Percentiles rank a stretch among this genome's conserved stretches.
phyloP scores from a whole-genome alignment of 139 green algal genomes.

The Chlorella sorokiniana region DNA sequence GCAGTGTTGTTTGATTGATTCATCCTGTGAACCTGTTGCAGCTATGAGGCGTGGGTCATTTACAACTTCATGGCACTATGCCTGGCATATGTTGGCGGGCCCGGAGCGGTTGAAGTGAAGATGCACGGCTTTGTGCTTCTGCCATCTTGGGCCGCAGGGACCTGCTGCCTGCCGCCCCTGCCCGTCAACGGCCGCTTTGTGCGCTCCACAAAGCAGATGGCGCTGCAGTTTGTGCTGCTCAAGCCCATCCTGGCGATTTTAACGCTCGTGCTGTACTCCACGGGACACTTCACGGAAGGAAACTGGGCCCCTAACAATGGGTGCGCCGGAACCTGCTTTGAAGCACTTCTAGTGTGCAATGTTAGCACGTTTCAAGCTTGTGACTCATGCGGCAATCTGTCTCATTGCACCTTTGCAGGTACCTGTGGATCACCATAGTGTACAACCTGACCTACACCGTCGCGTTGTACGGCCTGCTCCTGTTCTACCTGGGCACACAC shows the following conservation, averaged over 20 bases:
- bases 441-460: conserved; percentile 96
- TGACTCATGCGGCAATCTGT: not conserved
- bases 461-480: conserved; percentile 89
- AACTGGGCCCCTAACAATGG: conserved; percentile 73
- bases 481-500: conserved; percentile 95
- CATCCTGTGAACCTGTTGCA: conserved; percentile 52
- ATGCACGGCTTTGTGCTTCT: conserved; percentile 83
- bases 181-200: conserved; percentile 87
- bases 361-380: too few species aligned
- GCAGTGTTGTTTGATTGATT: not conserved
- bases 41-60: conserved; percentile 97
- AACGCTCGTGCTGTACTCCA: conserved; percentile 80
- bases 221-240: conserved; percentile 95
- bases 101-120: conserved; percentile 88
- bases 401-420: conserved; percentile 49
- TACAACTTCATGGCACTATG: conserved; percentile 98
- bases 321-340: conserved; percentile 32
- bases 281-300: conserved; percentile 81
- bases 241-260: conserved; percentile 90
- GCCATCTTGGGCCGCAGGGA: conserved; percentile 79
- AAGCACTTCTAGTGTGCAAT: not conserved
- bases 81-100: conserved; percentile 94
- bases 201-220: conserved; percentile 83
- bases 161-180: conserved; percentile 89
- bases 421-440: conserved; percentile 85